Percentiles rank a stretch among this genome's conserved stretches.
These are phyloP conservation scores for Aureobasidium zeae DNA, from an alignment of 2,329 filamentous ascomycete species.

Conservation along the genomic window DNA sequence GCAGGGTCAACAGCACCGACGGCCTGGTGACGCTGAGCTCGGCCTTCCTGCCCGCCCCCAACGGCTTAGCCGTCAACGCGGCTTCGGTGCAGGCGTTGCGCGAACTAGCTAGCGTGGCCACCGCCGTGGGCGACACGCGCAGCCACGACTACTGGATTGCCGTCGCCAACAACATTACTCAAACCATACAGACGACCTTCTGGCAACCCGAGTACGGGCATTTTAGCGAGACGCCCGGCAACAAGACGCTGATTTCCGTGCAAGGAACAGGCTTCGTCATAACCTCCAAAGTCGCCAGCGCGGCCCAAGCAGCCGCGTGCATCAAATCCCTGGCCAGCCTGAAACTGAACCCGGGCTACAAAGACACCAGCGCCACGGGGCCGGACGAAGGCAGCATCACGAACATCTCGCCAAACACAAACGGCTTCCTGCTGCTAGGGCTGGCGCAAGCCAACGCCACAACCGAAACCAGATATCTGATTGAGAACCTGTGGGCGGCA, in stretches of 20 bases:
- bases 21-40: slow-evolving; percentile 21
- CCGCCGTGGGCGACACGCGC: slow-evolving; percentile 25
- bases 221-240: slow-evolving; percentile 26
- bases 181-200: slow-evolving; percentile 26
- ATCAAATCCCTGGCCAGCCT: slow-evolving; percentile 28
- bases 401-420: slow-evolving; percentile 37
- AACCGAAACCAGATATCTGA: slow-evolving; percentile 23
- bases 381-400: slow-evolving; percentile 20
- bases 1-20: slow-evolving; percentile 24
- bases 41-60: slow-evolving; percentile 25
- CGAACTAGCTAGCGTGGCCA: slow-evolving; percentile 24
- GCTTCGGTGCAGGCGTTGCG: slow-evolving; percentile 24
- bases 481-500: slow-evolving; percentile 33
- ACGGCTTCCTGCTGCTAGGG: slow-evolving; percentile 36
- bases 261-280: slow-evolving; percentile 30
- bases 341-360: slow-evolving; percentile 31
- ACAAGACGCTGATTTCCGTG: slow-evolving; percentile 27
- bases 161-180: slow-evolving; percentile 21
- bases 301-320: slow-evolving; percentile 24
- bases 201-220: slow-evolving; percentile 28
- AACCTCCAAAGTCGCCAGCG: slow-evolving; percentile 28
- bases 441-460: slow-evolving; percentile 26
- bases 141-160: slow-evolving; percentile 22
- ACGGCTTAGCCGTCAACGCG: slow-evolving; percentile 25
- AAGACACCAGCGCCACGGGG: slow-evolving; percentile 20